A percentile compares a stretch with the other conserved stretches of the same genome.
These are phyloP conservation scores for Fusarium sp. DNA, from an alignment of 2,329 filamentous ascomycete genomes.

Conservation along the genomic window DNA sequence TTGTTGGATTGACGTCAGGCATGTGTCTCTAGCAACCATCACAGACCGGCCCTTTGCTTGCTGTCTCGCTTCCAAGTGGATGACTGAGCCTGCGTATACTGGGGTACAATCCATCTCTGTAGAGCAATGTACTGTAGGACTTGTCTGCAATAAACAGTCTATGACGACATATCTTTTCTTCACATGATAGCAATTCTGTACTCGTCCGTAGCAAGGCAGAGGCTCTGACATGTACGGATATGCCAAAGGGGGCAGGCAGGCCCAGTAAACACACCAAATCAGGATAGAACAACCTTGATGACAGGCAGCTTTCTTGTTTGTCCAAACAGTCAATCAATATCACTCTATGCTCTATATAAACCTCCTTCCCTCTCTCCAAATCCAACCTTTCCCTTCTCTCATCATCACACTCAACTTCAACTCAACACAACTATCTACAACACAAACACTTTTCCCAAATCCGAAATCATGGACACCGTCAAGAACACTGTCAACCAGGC, in stretches of 20 bases:
- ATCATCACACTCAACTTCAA: constrained; percentile 24
- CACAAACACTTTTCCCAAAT: constrained; percentile 14
- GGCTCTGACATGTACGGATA: not conserved
- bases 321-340: not conserved
- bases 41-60: constrained; percentile 18
- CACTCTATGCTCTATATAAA: constrained; percentile 39
- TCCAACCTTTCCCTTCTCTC: not conserved
- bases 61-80: constrained; percentile 15
- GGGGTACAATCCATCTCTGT: constrained; percentile 5
- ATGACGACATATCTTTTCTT: constrained; percentile 39
- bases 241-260: not conserved
- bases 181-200: constrained; percentile 32
- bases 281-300: constrained; percentile 20
- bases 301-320: constrained; percentile 13
- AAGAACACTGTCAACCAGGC: constrained; percentile 70
- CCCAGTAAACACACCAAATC: constrained; percentile 7
- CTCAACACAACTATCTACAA: constrained; percentile 14
- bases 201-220: constrained; percentile 1
- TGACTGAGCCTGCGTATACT: not conserved
- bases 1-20: constrained; percentile 39
- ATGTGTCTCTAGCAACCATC: constrained; percentile 28
- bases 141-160: constrained; percentile 25
- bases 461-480: constrained; percentile 61
- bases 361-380: constrained; percentile 2
- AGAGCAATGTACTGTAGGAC: constrained; percentile 12